phyloP scores from a whole-genome alignment of 371 early-diverging fungal species.

The Scutellospora calospora region DNA sequence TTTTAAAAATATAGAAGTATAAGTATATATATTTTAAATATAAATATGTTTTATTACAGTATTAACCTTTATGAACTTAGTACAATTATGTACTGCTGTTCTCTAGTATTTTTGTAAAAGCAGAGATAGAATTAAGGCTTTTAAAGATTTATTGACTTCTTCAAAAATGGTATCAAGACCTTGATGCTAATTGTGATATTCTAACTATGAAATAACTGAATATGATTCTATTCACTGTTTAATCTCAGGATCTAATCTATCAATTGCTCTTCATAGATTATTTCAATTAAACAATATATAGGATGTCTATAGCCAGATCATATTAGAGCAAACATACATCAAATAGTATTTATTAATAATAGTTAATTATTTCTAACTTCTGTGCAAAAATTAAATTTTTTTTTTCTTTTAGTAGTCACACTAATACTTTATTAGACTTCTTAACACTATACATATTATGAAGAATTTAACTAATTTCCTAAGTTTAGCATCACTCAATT shows the following conservation, averaged over 20 bases:
- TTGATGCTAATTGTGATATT: conserved; percentile 27
- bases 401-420: too few species aligned
- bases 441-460: too few species aligned
- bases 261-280: conserved; percentile 20
- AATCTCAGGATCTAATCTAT: conserved; percentile 15
- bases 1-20: not conserved
- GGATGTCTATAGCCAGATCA: conserved; percentile 14
- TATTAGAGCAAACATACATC: conserved; percentile 25
- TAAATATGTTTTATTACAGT: too few species aligned
- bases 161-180: conserved; percentile 26
- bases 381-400: too few species aligned
- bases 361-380: too few species aligned
- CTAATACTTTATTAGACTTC: too few species aligned
- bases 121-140: conserved; percentile 17
- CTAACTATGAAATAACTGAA: not conserved
- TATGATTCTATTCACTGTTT: not conserved
- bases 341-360: not conserved
- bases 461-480: too few species aligned
- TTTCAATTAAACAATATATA: conserved; percentile 31
- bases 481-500: too few species aligned
- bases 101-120: conserved; percentile 1
- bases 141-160: conserved; percentile 33
- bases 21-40: not conserved
- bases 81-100: conserved; percentile 27
- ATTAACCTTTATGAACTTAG: conserved; percentile 10